A percentile compares a stretch with the other conserved stretches of the same genome.
phyloP scores from a whole-genome alignment of 2,329 filamentous ascomycete genomes.

The Leptoxyphium fumago region DNA sequence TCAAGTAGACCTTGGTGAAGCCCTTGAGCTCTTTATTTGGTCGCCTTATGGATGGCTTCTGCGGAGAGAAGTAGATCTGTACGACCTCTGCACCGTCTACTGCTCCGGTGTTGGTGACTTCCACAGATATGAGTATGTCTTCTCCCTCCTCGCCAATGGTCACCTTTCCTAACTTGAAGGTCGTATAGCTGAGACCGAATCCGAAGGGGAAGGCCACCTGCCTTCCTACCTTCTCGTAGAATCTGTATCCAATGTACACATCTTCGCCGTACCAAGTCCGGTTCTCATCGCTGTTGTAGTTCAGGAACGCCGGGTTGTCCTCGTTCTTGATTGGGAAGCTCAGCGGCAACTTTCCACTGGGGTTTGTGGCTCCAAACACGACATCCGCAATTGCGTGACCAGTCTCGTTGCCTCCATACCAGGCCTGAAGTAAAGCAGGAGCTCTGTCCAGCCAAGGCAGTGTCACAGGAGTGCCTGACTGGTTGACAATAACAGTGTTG shows the following conservation, averaged over 20 bases:
- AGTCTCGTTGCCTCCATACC: slow-evolving; percentile 79
- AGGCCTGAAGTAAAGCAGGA: slow-evolving; percentile 56
- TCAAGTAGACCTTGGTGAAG: slow-evolving; percentile 49
- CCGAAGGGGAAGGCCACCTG: slow-evolving; percentile 60
- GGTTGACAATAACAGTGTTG: slow-evolving; percentile 58
- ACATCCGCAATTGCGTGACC: slow-evolving; percentile 70
- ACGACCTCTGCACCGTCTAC: slow-evolving; percentile 48
- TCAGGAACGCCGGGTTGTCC: slow-evolving; percentile 52
- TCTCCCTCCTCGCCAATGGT: slow-evolving; percentile 36
- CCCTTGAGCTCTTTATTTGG: slow-evolving; percentile 58
- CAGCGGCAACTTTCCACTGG: slow-evolving; percentile 59
- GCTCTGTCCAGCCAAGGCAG: slow-evolving; percentile 56
- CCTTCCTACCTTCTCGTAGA: slow-evolving; percentile 50
- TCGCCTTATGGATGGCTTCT: slow-evolving; percentile 46
- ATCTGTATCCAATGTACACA: slow-evolving; percentile 57
- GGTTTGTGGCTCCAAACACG: slow-evolving; percentile 58
- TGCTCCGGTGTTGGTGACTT: slow-evolving; percentile 42
- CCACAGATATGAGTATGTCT: slow-evolving; percentile 34
- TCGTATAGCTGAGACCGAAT: slow-evolving; percentile 64
- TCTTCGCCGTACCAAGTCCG: slow-evolving; percentile 58
- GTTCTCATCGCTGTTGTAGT: slow-evolving; percentile 57
- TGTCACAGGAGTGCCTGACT: slow-evolving; percentile 59
- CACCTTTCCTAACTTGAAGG: slow-evolving; percentile 48
- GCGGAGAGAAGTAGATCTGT: slow-evolving; percentile 53
- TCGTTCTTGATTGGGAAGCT: slow-evolving; percentile 44